Evolutionary conservation across 164 flowering plant genomes (phyloP).

Genomic region (Vitis cinerea): DNA sequence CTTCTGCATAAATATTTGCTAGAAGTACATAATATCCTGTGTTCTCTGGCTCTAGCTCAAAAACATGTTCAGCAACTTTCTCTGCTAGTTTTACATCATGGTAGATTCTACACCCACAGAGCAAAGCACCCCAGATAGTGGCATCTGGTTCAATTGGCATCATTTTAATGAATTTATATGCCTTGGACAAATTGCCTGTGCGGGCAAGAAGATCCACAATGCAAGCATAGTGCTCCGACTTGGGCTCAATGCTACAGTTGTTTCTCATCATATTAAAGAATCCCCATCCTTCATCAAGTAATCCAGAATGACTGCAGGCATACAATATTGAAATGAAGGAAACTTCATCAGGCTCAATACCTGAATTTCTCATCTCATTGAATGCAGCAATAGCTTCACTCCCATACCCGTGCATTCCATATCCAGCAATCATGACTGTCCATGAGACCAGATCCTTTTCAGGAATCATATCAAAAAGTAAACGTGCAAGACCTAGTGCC

Average conservation of each 20-base stretch:
- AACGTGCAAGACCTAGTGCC: slow-evolving; percentile 35
- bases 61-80: slow-evolving; percentile 61
- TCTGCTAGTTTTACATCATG: slow-evolving; percentile 61
- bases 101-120: slow-evolving; percentile 57
- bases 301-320: slow-evolving; percentile 73
- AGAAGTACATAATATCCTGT: slow-evolving; percentile 55
- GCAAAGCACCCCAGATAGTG: slow-evolving; percentile 61
- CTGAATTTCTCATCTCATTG: slow-evolving; percentile 43
- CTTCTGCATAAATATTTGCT: slow-evolving; percentile 63
- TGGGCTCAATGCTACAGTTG: slow-evolving; percentile 48
- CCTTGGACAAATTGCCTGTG: slow-evolving; percentile 45
- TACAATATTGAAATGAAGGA: slow-evolving; percentile 53
- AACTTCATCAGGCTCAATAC: slow-evolving; percentile 47
- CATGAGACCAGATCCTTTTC: slow-evolving; percentile 54
- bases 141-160: slow-evolving; percentile 71
- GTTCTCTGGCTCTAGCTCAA: slow-evolving; percentile 68
- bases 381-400: slow-evolving; percentile 50
- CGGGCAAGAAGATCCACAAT: slow-evolving; percentile 67
- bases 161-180: slow-evolving; percentile 46
- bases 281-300: slow-evolving; percentile 53
- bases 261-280: slow-evolving; percentile 51
- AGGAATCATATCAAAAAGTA: slow-evolving; percentile 45
- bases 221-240: slow-evolving; percentile 61
- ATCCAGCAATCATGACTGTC: slow-evolving; percentile 73
- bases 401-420: slow-evolving; percentile 69